phyloP scores from a whole-genome alignment of 148 eudicot species.

The Cornus florida region DNA sequence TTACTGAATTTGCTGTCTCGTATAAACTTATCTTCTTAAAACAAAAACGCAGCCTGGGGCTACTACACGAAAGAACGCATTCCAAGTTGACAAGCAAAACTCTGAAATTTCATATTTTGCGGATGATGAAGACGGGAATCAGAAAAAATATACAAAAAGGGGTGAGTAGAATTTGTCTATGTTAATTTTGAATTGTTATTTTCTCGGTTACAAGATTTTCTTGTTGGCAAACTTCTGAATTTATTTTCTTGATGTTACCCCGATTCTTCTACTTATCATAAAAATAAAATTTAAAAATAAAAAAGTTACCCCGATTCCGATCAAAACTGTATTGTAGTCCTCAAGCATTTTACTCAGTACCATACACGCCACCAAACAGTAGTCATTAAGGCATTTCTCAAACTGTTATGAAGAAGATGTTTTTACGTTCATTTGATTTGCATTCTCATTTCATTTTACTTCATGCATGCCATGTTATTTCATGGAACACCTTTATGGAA shows the following conservation, averaged over 20 bases:
- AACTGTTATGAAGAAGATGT: not conserved
- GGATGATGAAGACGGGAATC: constrained; percentile 93
- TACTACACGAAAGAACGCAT: constrained; percentile 71
- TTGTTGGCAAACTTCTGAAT: too few species aligned
- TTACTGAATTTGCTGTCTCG: not conserved
- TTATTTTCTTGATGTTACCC: too few species aligned
- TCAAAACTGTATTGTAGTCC: not conserved
- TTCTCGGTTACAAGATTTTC: too few species aligned
- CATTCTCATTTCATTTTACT: not conserved
- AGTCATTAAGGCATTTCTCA: not conserved
- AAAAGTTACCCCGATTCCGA: not conserved
- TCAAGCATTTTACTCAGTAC: not conserved
- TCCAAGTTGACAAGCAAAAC: constrained; percentile 79
- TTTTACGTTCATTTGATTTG: not conserved
- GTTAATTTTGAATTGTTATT: constrained; percentile 7
- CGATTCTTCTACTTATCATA: too few species aligned
- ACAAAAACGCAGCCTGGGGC: constrained; percentile 71
- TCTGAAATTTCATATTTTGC: constrained; percentile 87
- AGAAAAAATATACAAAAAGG: constrained; percentile 76
- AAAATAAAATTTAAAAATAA: too few species aligned
- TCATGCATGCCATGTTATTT: not conserved
- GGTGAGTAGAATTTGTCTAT: constrained; percentile 41
- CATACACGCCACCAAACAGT: too few species aligned
- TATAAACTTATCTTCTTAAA: constrained; percentile 12
- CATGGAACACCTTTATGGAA: not conserved